A percentile compares a stretch with the other conserved stretches of the same genome.
These are phyloP conservation scores for Plasmodium knowlesi DNA, from an alignment of 169 alveolate species.

Conservation along the genomic window DNA sequence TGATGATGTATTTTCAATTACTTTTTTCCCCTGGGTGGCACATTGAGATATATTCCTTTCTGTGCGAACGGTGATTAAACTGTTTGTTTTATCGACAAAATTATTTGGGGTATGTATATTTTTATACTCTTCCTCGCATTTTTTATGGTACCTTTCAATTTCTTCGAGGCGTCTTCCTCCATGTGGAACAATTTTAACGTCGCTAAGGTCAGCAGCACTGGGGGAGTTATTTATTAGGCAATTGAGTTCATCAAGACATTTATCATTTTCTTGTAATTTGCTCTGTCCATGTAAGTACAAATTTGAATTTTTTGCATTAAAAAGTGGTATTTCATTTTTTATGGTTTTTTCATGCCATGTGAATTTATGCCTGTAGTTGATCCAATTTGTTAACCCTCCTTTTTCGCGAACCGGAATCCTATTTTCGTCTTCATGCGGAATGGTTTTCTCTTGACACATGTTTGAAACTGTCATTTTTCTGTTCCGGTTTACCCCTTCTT, in stretches of 20 bases:
- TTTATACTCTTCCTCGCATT: slow-evolving; percentile 39
- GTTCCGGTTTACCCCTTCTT: not conserved
- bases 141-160: slow-evolving; percentile 11
- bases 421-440: not conserved
- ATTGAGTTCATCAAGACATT: slow-evolving; percentile 33
- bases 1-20: not conserved
- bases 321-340: not conserved
- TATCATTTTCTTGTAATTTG: slow-evolving; percentile 19
- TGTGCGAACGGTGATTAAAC: not conserved
- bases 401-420: not conserved
- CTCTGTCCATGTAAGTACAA: not conserved
- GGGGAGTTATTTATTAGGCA: slow-evolving; percentile 1
- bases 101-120: not conserved
- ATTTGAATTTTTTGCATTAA: not conserved
- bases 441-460: not conserved
- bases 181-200: not conserved
- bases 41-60: not conserved
- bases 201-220: not conserved
- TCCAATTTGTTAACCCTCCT: not conserved
- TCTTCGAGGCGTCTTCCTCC: not conserved
- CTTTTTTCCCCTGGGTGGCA: not conserved
- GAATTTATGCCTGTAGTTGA: not conserved
- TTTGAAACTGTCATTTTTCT: not conserved
- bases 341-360: not conserved
- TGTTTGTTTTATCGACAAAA: not conserved